Conservation (phyloP, 768 basidiomycete species). For the Lyophyllum atratum region DNA sequence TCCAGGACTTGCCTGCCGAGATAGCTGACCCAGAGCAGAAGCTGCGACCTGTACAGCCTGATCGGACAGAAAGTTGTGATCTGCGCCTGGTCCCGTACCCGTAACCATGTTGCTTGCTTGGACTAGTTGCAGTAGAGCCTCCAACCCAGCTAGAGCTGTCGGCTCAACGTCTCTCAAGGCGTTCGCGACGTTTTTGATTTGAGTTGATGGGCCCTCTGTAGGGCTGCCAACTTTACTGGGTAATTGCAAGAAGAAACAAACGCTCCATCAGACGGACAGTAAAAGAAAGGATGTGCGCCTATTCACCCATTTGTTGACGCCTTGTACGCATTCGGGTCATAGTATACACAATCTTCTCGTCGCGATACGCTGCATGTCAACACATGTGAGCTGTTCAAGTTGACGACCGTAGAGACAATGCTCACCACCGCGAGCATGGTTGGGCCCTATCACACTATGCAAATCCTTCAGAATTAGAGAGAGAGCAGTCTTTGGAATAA, state of each 20-base stretch:
- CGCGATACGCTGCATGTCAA: conserved; percentile 1
- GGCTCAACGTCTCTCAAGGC: conserved; percentile 3
- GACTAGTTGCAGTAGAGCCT: conserved; percentile 15
- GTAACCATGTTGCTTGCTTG: conserved; percentile 12
- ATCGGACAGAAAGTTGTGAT: background rate
- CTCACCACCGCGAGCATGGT: conserved; percentile 19
- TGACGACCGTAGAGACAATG: background rate
- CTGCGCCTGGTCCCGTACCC: background rate
- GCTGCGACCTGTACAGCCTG: conserved; percentile 11
- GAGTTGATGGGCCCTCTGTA: background rate
- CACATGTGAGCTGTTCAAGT: background rate
- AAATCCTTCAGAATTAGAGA: background rate
- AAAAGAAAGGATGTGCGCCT: background rate
- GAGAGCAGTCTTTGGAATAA: background rate
- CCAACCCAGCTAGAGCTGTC: conserved; percentile 10
- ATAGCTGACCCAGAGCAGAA: conserved; percentile 12
- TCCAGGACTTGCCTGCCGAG: conserved; percentile 5
- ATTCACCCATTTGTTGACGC: conserved; percentile 1
- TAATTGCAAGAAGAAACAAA: too few species aligned
- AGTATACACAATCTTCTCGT: conserved; percentile 8
- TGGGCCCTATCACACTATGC: conserved; percentile 17
- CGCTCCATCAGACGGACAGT: background rate
- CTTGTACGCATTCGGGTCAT: conserved; percentile 1
- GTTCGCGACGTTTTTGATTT: background rate
- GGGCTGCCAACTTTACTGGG: background rate